These are phyloP conservation scores for Neotropicomus parvogracilis DNA, from an alignment of 1,284 basidiomycete genomes.

Conservation along the genomic window DNA sequence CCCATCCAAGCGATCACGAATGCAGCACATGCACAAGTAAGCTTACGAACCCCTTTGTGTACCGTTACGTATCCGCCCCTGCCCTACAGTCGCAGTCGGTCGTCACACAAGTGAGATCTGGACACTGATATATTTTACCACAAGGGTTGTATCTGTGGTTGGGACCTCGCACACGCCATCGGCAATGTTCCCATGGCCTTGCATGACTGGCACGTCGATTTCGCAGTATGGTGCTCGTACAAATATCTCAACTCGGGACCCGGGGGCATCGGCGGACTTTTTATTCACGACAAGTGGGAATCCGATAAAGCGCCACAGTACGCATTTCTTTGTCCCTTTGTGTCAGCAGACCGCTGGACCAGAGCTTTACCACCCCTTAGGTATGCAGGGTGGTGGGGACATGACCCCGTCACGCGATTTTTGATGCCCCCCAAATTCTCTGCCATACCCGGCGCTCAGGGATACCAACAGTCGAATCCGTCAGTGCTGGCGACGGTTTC, in stretches of 20 bases:
- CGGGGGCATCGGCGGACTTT: slow-evolving; percentile 92
- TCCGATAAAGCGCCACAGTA: slow-evolving; percentile 56
- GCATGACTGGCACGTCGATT: slow-evolving; percentile 94
- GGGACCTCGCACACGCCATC: slow-evolving; percentile 94
- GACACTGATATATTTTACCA: slow-evolving; percentile 20
- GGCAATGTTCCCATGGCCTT: slow-evolving; percentile 90
- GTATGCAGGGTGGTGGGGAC: slow-evolving; percentile 97
- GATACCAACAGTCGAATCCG: slow-evolving; percentile 95
- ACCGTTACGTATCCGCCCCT: slow-evolving; percentile 29
- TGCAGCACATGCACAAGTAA: slow-evolving; percentile 78
- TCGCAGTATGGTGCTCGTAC: slow-evolving; percentile 97
- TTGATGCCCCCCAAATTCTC: slow-evolving; percentile 83
- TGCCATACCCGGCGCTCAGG: slow-evolving; percentile 86
- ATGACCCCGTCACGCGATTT: slow-evolving; percentile 85
- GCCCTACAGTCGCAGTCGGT: slow-evolving; percentile 4
- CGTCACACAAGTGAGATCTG: slow-evolving; percentile 9
- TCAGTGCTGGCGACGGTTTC: slow-evolving; percentile 77
- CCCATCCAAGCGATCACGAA: slow-evolving; percentile 81
- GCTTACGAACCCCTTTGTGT: slow-evolving; percentile 21
- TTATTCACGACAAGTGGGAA: slow-evolving; percentile 82
- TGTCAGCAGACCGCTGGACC: slow-evolving; percentile 11
- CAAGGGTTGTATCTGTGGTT: slow-evolving; percentile 88
- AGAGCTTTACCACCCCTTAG: slow-evolving; percentile 39
- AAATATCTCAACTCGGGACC: slow-evolving; percentile 97
- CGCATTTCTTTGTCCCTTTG: slow-evolving; percentile 24